Percentiles rank a stretch among this genome's conserved stretches.
phyloP scores from a whole-genome alignment of 2,329 filamentous ascomycete genomes.

The Amylocarpus encephaloides region DNA sequence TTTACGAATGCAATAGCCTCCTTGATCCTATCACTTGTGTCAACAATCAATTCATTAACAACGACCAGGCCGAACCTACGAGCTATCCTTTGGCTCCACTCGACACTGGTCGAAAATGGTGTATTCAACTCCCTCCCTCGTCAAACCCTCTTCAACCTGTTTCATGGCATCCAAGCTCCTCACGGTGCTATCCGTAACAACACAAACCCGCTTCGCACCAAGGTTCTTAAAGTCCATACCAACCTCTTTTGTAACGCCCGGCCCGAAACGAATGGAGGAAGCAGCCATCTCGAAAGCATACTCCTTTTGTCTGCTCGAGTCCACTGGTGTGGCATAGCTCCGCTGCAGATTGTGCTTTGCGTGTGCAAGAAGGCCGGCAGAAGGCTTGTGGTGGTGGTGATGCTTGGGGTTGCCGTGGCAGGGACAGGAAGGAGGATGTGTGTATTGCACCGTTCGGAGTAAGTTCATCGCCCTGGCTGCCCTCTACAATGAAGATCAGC shows the following conservation, averaged over 20 bases:
- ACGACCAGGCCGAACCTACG: constrained; percentile 44
- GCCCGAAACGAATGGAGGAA: constrained; percentile 88
- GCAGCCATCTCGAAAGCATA: constrained; percentile 99
- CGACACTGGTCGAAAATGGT: constrained; percentile 74
- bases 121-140: constrained; percentile 71
- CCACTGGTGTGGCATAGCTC: constrained; percentile 68
- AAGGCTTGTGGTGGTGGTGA: constrained; percentile 51
- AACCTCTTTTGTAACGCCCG: constrained; percentile 88
- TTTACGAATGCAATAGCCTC: constrained; percentile 86
- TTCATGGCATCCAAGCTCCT: constrained; percentile 80
- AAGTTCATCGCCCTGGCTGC: constrained; percentile 62
- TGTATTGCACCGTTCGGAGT: constrained; percentile 84
- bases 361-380: constrained; percentile 35
- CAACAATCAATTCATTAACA: background rate
- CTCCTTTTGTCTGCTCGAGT: constrained; percentile 71
- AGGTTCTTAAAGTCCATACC: constrained; percentile 97
- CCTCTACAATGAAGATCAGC: constrained; percentile 33
- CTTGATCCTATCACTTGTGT: constrained; percentile 55
- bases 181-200: constrained; percentile 85
- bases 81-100: constrained; percentile 92
- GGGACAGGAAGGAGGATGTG: constrained; percentile 80
- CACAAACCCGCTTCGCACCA: constrained; percentile 77
- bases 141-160: constrained; percentile 76
- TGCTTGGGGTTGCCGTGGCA: constrained; percentile 86
- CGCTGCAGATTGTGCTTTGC: constrained; percentile 42